Percentiles rank a stretch among this genome's conserved stretches.
These are phyloP conservation scores for Phytophthora boehmeriae DNA, from an alignment of 352 stramenopile species.

Conservation along the genomic window DNA sequence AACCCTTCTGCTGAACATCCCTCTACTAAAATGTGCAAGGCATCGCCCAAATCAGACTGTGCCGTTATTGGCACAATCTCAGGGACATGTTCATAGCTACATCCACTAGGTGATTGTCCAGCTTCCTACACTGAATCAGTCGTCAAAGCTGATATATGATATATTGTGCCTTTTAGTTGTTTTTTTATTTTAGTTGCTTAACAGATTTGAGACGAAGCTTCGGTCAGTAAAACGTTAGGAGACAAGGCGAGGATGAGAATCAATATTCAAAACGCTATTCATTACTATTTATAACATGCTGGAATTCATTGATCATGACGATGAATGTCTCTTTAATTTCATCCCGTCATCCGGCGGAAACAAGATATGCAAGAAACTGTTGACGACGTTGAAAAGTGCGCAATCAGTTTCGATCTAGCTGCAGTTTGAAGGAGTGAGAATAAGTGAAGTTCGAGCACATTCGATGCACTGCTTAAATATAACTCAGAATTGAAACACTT, in stretches of 20 bases:
- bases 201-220: conserved; percentile 10
- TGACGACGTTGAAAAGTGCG: neutral
- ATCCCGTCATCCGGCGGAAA: conserved; percentile 7
- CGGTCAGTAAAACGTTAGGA: neutral
- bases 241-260: conserved; percentile 14
- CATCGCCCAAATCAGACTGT: conserved; percentile 9
- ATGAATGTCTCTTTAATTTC: conserved; percentile 10
- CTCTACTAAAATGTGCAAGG: conserved; percentile 9
- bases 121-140: conserved; percentile 14
- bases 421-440: neutral
- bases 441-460: conserved; percentile 9
- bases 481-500: conserved; percentile 11
- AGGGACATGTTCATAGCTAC: neutral
- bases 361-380: neutral
- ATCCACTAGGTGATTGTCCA: conserved; percentile 8
- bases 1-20: neutral
- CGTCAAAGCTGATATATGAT: conserved; percentile 2
- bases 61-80: neutral
- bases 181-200: neutral
- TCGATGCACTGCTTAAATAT: conserved; percentile 10
- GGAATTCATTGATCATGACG: conserved; percentile 13
- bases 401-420: conserved; percentile 8
- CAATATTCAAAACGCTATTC: conserved; percentile 13
- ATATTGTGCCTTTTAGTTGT: neutral
- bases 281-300: conserved; percentile 6